Evolutionary conservation across 305 asterid species (phyloP), one percentile per base, ranked within the genome.

Genomic region (Salvia sclarea): DNA sequence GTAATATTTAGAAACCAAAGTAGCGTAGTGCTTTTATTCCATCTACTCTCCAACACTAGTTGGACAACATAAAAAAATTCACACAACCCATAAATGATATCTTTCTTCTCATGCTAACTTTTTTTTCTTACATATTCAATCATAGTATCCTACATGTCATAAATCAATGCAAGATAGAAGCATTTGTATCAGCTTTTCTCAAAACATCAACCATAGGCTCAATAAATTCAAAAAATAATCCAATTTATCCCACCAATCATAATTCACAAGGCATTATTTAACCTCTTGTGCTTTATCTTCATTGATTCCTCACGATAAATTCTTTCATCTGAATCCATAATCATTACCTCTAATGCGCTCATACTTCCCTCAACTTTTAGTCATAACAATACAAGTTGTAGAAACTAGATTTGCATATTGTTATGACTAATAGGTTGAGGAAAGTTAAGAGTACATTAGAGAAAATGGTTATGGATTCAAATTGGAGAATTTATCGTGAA

Each of bases 401-500:
- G 35, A 21, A 17, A 60, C 66, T 37, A 37, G 52, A 6, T 60
- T 60, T 60, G 52, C 38, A 20, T 61, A 61, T 41, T 22, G 0
- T 61, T 12, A 61, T 61, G 25, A n/a, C 24, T n/a, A 41, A 41
- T n/a, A n/a, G 54, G 1, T 5, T 43, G 8, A 61, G 13, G 14
- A 40, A 41, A 6, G 40, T 61, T 0, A 22, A 11, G 8, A 52
- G 41, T 50, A 8, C 38, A 35, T 4, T 61, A 40, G 35, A 61
- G 40, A 61, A 61, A 61, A 43, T 61, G 54, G 68, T 41, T 12
- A 43, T 43, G 68, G 54, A 61, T 61, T 11, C 37, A 0, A 21
- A 61, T 0, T 45, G 58, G 43, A 48, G 10, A 45, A 4, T 16
- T 33, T 47, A 28, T 18, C 48, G 33, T 3, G 70, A 47, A 17